Evolutionary conservation across 75 land plant genomes (phyloP).

Genomic region (Larix kaempferi): DNA sequence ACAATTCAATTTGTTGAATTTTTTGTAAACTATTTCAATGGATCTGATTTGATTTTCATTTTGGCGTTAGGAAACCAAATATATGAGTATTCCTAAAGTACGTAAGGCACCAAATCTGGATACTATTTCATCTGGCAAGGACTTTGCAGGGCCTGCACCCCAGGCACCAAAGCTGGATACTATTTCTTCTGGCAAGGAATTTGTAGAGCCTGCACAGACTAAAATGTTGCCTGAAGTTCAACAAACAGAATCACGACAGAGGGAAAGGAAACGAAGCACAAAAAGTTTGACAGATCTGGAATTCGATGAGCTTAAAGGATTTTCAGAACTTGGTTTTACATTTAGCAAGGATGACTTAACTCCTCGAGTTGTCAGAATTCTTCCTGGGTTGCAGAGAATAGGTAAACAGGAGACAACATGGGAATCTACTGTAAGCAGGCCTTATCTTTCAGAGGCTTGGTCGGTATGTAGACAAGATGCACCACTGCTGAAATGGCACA

Average conservation of each 20-base stretch:
- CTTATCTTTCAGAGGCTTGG: conserved; percentile 66
- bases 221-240: background rate
- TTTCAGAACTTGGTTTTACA: conserved; percentile 69
- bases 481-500: conserved; percentile 33
- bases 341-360: conserved; percentile 53
- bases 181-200: conserved; percentile 37
- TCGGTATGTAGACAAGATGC: conserved; percentile 7
- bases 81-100: background rate
- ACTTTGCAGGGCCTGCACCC: conserved; percentile 3
- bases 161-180: conserved; percentile 27
- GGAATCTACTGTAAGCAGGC: conserved; percentile 27
- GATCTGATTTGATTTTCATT: background rate
- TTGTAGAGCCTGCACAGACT: conserved; percentile 4
- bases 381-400: conserved; percentile 61
- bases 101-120: conserved; percentile 17
- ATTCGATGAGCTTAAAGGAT: conserved; percentile 73
- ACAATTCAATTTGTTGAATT: background rate
- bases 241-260: conserved; percentile 2
- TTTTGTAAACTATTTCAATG: background rate
- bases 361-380: conserved; percentile 38
- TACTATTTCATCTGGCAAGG: conserved; percentile 40
- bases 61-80: conserved; percentile 3
- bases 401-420: background rate
- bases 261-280: conserved; percentile 22
- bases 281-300: conserved; percentile 82